Percentiles rank a stretch among this genome's conserved stretches.
Evolutionary conservation across 345 rosid genomes (phyloP).

Genomic region (Murraya koenigii): DNA sequence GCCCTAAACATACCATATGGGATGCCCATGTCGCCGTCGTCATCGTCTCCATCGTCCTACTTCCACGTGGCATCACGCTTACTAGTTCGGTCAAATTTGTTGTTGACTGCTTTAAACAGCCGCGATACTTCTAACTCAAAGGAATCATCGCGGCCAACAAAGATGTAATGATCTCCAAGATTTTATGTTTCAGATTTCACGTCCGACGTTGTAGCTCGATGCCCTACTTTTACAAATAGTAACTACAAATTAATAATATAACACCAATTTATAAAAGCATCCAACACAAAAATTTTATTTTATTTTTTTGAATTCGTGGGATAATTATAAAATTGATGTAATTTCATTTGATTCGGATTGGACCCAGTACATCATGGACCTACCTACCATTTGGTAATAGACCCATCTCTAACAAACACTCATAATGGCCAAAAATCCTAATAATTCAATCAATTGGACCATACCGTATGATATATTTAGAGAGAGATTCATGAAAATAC

Average conservation of each 20-base stretch:
- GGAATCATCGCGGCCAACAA: background rate
- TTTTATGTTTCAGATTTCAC: background rate
- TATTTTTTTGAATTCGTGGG: background rate
- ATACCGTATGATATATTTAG: background rate
- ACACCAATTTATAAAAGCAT: background rate
- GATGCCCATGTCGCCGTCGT: slow-evolving; percentile 17
- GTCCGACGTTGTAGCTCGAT: too few species aligned
- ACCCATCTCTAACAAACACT: slow-evolving; percentile 9
- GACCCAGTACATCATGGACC: background rate
- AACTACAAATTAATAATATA: background rate
- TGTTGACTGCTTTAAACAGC: background rate
- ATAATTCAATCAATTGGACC: slow-evolving; percentile 6
- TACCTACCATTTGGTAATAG: slow-evolving; percentile 11
- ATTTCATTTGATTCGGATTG: background rate
- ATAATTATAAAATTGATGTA: background rate
- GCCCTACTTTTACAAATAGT: background rate
- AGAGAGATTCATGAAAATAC: background rate
- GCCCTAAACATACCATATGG: slow-evolving; percentile 24
- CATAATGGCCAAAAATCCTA: background rate
- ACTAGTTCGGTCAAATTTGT: background rate
- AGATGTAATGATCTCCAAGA: background rate
- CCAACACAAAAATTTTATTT: background rate
- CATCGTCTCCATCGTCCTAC: background rate
- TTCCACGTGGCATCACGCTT: slow-evolving; percentile 11
- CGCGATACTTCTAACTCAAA: background rate